Conservation (phyloP, 2,329 filamentous ascomycete genomes). For the Triangularia verruculosa region DNA sequence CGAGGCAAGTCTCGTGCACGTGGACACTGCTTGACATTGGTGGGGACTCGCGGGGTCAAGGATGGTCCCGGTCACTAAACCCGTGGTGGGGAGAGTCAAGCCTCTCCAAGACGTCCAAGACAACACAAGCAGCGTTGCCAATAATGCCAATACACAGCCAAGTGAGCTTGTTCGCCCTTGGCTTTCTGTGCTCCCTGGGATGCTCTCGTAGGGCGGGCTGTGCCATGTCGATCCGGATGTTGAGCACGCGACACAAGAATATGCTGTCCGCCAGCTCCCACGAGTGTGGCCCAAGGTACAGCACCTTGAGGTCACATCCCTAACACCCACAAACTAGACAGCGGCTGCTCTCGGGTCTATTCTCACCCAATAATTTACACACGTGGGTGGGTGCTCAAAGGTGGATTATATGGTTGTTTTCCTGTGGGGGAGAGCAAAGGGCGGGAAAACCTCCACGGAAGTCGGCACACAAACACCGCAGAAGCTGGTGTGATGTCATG, state of each 20-base stretch:
- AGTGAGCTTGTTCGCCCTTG: not conserved
- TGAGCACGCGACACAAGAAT: not conserved
- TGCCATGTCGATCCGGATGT: not conserved
- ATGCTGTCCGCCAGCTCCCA: not conserved
- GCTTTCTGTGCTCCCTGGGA: not conserved
- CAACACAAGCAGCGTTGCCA: not conserved
- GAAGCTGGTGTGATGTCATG: not conserved
- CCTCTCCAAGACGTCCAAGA: not conserved
- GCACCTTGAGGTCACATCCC: not conserved
- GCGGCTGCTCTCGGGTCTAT: not conserved
- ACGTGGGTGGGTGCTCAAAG: not conserved
- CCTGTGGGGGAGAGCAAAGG: not conserved
- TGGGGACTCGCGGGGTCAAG: not conserved
- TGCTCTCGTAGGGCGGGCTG: not conserved
- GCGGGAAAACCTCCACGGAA: not conserved
- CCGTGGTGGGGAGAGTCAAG: not conserved
- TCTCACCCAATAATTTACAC: not conserved
- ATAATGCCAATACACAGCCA: not conserved
- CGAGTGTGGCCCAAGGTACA: not conserved
- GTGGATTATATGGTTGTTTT: not conserved
- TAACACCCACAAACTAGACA: not conserved
- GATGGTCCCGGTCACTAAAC: not conserved
- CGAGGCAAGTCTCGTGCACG: not conserved
- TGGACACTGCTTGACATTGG: not conserved
- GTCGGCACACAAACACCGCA: not conserved